A percentile compares a stretch with the other conserved stretches of the same genome.
These are phyloP conservation scores for Trichoderma koningii DNA, from an alignment of 2,329 filamentous ascomycete genomes.

Conservation along the genomic window DNA sequence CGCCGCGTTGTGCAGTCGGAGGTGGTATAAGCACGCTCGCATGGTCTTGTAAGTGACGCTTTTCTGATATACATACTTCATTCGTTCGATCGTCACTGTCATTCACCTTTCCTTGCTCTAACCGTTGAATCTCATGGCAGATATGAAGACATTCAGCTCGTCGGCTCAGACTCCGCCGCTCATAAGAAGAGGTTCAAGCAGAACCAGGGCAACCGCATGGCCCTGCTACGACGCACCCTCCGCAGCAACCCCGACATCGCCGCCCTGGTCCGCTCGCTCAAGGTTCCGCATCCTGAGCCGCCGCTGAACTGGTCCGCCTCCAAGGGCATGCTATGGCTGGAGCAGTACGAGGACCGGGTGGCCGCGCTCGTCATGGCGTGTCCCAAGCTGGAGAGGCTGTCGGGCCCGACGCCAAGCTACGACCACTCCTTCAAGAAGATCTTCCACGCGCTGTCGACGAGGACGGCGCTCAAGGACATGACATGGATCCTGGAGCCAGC, in stretches of 20 bases:
- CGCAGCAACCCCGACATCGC: constrained; percentile 56
- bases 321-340: constrained; percentile 41
- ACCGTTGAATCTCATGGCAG: constrained; percentile 35
- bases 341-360: constrained; percentile 59
- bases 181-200: constrained; percentile 62
- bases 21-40: constrained; percentile 55
- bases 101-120: background rate
- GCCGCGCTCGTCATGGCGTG: constrained; percentile 66
- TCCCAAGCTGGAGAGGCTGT: constrained; percentile 62
- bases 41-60: constrained; percentile 50
- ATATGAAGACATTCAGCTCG: constrained; percentile 60
- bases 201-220: constrained; percentile 54
- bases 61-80: too few species aligned
- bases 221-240: constrained; percentile 60
- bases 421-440: constrained; percentile 58
- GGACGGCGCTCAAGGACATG: constrained; percentile 58
- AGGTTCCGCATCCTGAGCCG: constrained; percentile 52
- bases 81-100: background rate
- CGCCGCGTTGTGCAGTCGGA: constrained; percentile 53
- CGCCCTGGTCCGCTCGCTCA: constrained; percentile 57
- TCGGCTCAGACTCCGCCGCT: constrained; percentile 56
- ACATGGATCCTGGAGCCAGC: constrained; percentile 58
- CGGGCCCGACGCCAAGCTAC: constrained; percentile 57
- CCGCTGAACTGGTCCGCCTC: constrained; percentile 37
- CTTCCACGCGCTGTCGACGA: constrained; percentile 61